Percentiles rank a stretch among this genome's conserved stretches.
phyloP scores from a whole-genome alignment of 176 grass and related monocot genomes.

The Echinochloa phyllopogon region DNA sequence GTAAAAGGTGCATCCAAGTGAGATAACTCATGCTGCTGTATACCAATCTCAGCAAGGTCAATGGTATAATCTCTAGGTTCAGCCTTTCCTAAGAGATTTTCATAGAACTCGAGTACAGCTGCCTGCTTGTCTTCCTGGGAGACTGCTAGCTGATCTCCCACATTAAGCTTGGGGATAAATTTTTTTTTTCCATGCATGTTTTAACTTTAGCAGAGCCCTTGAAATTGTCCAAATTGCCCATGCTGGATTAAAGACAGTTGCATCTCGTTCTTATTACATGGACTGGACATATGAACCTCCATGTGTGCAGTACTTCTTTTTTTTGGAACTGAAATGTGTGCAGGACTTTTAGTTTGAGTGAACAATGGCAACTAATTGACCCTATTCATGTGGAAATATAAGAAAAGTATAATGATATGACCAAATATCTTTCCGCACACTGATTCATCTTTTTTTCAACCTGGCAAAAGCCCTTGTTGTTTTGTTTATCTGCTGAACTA shows the following conservation, averaged over 20 bases:
- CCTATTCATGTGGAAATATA: constrained; percentile 34
- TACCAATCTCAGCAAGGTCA: too few species aligned
- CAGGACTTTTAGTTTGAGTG: constrained; percentile 18
- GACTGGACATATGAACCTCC: constrained; percentile 25
- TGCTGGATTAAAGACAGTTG: constrained; percentile 26
- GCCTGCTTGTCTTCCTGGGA: too few species aligned
- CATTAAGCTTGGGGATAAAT: too few species aligned
- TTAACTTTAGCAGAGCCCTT: constrained; percentile 46
- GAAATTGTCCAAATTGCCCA: constrained; percentile 56
- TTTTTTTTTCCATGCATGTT: constrained; percentile 52
- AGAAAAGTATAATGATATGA: constrained; percentile 46
- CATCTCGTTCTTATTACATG: constrained; percentile 29
- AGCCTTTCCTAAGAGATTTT: too few species aligned
- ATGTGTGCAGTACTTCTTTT: constrained; percentile 30
- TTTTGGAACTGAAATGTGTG: background rate
- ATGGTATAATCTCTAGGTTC: too few species aligned
- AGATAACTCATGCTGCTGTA: too few species aligned
- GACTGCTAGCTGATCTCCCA: too few species aligned
- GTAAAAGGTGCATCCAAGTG: too few species aligned
- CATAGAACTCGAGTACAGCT: too few species aligned
- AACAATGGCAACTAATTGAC: constrained; percentile 25
- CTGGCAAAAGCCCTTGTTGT: constrained; percentile 31
- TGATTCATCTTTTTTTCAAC: constrained; percentile 47
- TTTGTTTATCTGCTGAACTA: constrained; percentile 38
- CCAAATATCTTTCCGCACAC: constrained; percentile 41